These are phyloP conservation scores for Xylariaceae sp. DNA, from an alignment of 2,329 filamentous ascomycete genomes.

Conservation along the genomic window DNA sequence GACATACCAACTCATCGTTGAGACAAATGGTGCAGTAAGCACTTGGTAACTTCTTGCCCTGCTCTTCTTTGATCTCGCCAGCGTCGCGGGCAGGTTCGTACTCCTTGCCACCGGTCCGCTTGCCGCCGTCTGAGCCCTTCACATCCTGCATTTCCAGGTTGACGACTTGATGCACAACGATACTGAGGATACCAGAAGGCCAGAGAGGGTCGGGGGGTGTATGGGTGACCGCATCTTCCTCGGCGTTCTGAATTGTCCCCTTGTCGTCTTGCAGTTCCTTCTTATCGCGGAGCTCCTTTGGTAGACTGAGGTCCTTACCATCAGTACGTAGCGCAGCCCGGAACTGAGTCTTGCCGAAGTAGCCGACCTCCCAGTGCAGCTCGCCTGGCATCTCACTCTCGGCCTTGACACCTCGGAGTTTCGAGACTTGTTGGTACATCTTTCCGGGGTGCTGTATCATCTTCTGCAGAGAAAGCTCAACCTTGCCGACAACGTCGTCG, in stretches of 20 bases:
- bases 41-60: slow-evolving; percentile 71
- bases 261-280: slow-evolving; percentile 83
- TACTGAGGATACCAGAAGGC: slow-evolving; percentile 81
- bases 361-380: slow-evolving; percentile 93
- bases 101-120: slow-evolving; percentile 67
- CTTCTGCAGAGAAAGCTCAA: slow-evolving; percentile 89
- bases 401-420: slow-evolving; percentile 72
- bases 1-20: slow-evolving; percentile 69
- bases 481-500: slow-evolving; percentile 91
- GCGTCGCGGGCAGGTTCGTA: slow-evolving; percentile 81
- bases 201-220: slow-evolving; percentile 94
- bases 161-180: slow-evolving; percentile 91
- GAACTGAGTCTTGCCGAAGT: slow-evolving; percentile 86
- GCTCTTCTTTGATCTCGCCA: slow-evolving; percentile 81
- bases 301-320: slow-evolving; percentile 73
- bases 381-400: slow-evolving; percentile 87
- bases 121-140: slow-evolving; percentile 69
- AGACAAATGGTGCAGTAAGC: slow-evolving; percentile 89
- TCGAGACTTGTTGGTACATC: slow-evolving; percentile 86
- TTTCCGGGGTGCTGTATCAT: slow-evolving; percentile 89
- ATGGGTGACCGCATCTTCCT: slow-evolving; percentile 78
- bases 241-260: slow-evolving; percentile 61
- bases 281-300: slow-evolving; percentile 63
- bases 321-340: slow-evolving; percentile 77
- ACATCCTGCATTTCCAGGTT: slow-evolving; percentile 89